These are phyloP conservation scores for Daldinia concentrica DNA, from an alignment of 495 filamentous ascomycete species.

Conservation along the genomic window DNA sequence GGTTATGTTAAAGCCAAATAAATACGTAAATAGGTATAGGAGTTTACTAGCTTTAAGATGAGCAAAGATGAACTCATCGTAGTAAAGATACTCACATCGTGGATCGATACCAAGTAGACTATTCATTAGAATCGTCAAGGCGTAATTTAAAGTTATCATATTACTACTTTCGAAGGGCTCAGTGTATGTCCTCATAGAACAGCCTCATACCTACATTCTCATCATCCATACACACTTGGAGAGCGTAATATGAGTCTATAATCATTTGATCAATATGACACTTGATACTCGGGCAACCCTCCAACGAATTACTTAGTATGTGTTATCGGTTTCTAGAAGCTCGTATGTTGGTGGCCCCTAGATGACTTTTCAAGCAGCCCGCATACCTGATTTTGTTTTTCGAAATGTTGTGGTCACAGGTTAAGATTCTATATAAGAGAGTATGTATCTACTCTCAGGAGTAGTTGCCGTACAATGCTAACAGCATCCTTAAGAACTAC, in stretches of 20 bases:
- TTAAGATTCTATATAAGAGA: not conserved
- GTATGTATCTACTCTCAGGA: not conserved
- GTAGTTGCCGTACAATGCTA: not conserved
- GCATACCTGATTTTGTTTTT: not conserved
- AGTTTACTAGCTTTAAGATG: not conserved
- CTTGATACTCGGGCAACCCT: not conserved
- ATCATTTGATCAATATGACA: not conserved
- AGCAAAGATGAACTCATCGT: not conserved
- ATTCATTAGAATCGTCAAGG: not conserved
- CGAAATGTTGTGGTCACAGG: too few relatives aligned
- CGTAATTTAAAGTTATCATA: not conserved
- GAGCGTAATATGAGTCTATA: not conserved
- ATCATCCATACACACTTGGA: not conserved
- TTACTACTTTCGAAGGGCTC: not conserved
- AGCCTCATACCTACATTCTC: not conserved
- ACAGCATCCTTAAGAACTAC: constrained; percentile 17
- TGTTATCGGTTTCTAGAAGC: not conserved
- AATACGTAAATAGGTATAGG: not conserved
- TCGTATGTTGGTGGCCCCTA: not conserved
- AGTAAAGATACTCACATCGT: not conserved
- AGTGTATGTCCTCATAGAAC: not conserved
- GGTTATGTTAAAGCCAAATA: not conserved
- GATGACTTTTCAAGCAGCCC: not conserved
- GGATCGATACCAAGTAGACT: not conserved
- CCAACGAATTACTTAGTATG: not conserved